Percentiles rank a stretch among this genome's conserved stretches.
phyloP scores from a whole-genome alignment of 495 filamentous ascomycete genomes.

The Penicillium alfredii region DNA sequence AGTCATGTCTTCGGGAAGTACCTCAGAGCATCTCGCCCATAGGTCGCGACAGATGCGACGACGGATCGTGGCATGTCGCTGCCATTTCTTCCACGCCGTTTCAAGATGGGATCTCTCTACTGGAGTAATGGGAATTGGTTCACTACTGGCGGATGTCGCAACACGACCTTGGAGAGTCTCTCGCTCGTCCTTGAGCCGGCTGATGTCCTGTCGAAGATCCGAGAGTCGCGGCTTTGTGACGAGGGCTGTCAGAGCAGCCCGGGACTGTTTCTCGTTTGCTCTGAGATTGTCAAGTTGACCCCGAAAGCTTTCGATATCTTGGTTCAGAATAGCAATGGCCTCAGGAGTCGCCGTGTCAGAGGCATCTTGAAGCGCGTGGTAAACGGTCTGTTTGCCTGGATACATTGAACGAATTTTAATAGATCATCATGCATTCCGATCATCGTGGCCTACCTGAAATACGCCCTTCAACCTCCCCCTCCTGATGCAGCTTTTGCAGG shows the following conservation, averaged over 20 bases:
- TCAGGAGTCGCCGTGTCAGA: conserved; percentile 41
- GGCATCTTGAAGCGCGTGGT: conserved; percentile 52
- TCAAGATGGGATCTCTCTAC: conserved; percentile 46
- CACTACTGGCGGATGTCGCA: conserved; percentile 22
- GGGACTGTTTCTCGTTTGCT: conserved; percentile 46
- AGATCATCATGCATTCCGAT: not conserved
- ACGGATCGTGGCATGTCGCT: conserved; percentile 36
- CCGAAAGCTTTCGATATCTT: conserved; percentile 46
- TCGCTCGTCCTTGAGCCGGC: conserved; percentile 42
- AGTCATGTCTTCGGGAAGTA: conserved; percentile 41
- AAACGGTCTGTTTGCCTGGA: conserved; percentile 58
- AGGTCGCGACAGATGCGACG: conserved; percentile 48
- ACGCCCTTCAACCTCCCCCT: conserved; percentile 52
- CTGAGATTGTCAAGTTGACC: conserved; percentile 43
- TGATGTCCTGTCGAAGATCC: conserved; percentile 43
- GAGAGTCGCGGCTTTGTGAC: conserved; percentile 46
- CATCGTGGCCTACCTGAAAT: conserved; percentile 40
- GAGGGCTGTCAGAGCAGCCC: conserved; percentile 42
- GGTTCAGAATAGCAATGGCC: conserved; percentile 40
- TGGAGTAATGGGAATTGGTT: conserved; percentile 32
- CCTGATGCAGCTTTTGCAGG: conserved; percentile 58
- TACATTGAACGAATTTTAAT: not conserved
- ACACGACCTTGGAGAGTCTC: conserved; percentile 36
- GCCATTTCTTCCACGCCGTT: conserved; percentile 48
- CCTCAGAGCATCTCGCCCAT: conserved; percentile 44